Evolutionary conservation across 1,284 basidiomycete genomes (phyloP).

Genomic region (Cryptococcus neoformans): DNA sequence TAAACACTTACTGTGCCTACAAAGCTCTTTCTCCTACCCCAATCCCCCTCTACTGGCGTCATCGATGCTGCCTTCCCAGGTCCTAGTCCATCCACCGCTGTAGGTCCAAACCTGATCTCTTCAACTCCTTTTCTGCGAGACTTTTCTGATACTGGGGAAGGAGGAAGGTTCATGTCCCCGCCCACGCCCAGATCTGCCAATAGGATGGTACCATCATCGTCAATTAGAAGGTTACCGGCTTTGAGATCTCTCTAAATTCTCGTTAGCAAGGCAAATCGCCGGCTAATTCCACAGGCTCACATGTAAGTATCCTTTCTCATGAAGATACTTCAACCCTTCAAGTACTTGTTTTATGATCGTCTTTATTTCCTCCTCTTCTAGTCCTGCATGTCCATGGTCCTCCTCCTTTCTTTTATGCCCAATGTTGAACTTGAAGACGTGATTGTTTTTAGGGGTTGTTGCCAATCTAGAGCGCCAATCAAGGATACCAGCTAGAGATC

Average conservation of each 20-base stretch:
- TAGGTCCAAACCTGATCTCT: slow-evolving; percentile 23
- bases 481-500: slow-evolving; percentile 38
- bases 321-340: slow-evolving; percentile 78
- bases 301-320: slow-evolving; percentile 87
- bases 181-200: slow-evolving; percentile 92
- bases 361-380: slow-evolving; percentile 44
- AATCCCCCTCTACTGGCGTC: not conserved
- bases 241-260: slow-evolving; percentile 41
- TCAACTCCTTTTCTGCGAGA: slow-evolving; percentile 17
- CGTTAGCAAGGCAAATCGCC: not conserved
- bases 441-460: slow-evolving; percentile 3
- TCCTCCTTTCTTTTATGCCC: slow-evolving; percentile 2
- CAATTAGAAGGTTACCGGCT: slow-evolving; percentile 89
- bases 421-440: slow-evolving; percentile 7
- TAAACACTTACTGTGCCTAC: slow-evolving; percentile 65
- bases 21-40: slow-evolving; percentile 74
- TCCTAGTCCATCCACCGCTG: not conserved
- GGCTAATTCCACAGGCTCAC: slow-evolving; percentile 21
- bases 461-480: slow-evolving; percentile 29
- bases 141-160: slow-evolving; percentile 11
- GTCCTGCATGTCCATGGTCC: slow-evolving; percentile 7
- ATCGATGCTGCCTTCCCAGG: not conserved
- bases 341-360: slow-evolving; percentile 73
- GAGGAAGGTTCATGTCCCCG: slow-evolving; percentile 31
- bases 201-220: slow-evolving; percentile 69